Conservation (phyloP, 768 basidiomycete genomes). For the Phlebiopsis gigantea region DNA sequence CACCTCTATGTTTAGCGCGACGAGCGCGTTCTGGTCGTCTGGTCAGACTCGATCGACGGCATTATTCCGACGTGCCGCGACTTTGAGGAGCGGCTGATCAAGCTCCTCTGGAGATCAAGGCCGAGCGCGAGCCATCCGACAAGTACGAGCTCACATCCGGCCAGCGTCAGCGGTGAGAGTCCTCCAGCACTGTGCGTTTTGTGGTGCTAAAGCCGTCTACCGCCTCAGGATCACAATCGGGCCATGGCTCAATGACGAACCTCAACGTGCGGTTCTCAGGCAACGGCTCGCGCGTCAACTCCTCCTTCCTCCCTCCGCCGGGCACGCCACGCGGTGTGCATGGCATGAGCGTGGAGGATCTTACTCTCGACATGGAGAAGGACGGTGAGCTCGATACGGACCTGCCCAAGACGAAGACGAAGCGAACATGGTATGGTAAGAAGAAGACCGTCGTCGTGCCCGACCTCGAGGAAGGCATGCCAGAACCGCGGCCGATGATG, state of each 20-base stretch:
- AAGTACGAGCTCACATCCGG: conserved; percentile 26
- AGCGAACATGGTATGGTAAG: conserved; percentile 54
- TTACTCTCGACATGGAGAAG: conserved; percentile 20
- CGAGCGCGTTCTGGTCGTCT: conserved; percentile 79
- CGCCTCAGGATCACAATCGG: conserved; percentile 30
- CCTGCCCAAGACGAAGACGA: conserved; percentile 16
- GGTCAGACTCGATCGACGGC: conserved; percentile 75
- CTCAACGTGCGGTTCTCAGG: conserved; percentile 19
- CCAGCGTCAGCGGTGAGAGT: conserved; percentile 19
- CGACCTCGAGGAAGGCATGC: conserved; percentile 28
- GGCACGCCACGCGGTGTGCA: conserved; percentile 25
- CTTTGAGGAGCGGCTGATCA: conserved; percentile 54
- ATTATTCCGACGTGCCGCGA: conserved; percentile 55
- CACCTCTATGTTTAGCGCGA: conserved; percentile 46
- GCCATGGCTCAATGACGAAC: conserved; percentile 29
- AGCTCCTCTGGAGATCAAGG: conserved; percentile 46
- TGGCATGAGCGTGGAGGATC: conserved; percentile 19
- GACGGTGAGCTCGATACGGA: conserved; percentile 15
- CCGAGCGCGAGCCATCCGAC: conserved; percentile 24
- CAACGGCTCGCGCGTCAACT: conserved; percentile 15
- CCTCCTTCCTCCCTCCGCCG: conserved; percentile 12
- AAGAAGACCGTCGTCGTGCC: conserved; percentile 37
- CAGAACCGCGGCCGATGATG: conserved; percentile 26
- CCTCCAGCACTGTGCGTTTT: background rate
- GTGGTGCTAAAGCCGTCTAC: background rate